Base-by-base conservation (phyloP, 805 yeast genomes). In the Torulaspora gathmanii region DNA sequence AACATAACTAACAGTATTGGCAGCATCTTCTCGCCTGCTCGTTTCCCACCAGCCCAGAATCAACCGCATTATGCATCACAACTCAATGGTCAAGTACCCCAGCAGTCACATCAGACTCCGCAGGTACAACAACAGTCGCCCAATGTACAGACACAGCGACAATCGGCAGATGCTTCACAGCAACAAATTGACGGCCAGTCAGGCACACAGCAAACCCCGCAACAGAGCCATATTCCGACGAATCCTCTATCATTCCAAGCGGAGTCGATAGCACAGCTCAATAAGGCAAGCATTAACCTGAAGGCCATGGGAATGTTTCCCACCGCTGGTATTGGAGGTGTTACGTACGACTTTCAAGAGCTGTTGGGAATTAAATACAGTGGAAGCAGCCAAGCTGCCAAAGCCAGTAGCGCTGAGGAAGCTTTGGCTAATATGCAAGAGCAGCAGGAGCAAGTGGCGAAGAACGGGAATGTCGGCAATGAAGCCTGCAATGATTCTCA, bases 261-360 rank as follows among this genome's bases (percentile, higher is more conserved):
- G 22, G 64, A 54, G 34, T 51, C 54, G 30, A 45, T 49, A 7
- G 54, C 54, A 15, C 55, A 53, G 31, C 55, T 53, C 33, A 54
- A 50, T 37, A 51, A 47, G 42, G 57, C 53, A 26, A 52, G 53
- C 29, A 38, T 56, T 16, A 56, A 57, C 33, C 33, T 51, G 15
- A 55, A 51, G 33, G 55, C 55, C 35, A 54, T 56, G 54, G 61
- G 60, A 4, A 53, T 46, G 42, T 57, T 60, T 27, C 57, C 60
- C 27, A 56, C 58, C 9, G 64, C 64, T 4, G 63, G 63, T n/a
- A 58, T 60, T 15, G 63, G 64, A 20, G 63, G 63, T 39, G 60
- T 58, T 3, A 57, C 61, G 2, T 58, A 60, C 45, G 61, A 61
- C 37, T 51, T 60, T 19, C 63, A 60, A 44, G 66, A 61, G 25